Conservation (phyloP, 1,284 basidiomycete genomes). For the Volvariella volvacea region DNA sequence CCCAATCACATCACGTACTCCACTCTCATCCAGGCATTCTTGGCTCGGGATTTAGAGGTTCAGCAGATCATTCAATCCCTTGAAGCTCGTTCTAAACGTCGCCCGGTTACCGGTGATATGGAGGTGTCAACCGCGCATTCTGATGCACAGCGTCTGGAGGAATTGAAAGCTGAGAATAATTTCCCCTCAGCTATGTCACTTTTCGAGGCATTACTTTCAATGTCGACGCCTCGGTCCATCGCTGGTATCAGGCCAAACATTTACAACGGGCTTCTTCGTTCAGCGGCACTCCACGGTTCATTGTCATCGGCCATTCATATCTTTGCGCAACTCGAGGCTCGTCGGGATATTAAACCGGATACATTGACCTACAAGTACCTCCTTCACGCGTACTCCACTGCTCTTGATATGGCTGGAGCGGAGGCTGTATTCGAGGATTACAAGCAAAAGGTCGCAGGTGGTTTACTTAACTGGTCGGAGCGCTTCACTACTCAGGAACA, state of each 20-base stretch:
- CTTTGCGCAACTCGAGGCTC: constrained; percentile 60
- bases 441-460: constrained; percentile 29
- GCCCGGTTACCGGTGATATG: constrained; percentile 17
- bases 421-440: constrained; percentile 68
- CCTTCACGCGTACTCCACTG: constrained; percentile 52
- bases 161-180: constrained; percentile 59
- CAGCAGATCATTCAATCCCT: constrained; percentile 37
- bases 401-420: constrained; percentile 51
- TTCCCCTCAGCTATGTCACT: constrained; percentile 66
- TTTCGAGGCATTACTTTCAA: constrained; percentile 53
- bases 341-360: constrained; percentile 30
- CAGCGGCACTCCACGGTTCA: constrained; percentile 54
- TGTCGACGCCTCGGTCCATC: constrained; percentile 20
- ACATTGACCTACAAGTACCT: constrained; percentile 51
- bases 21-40: constrained; percentile 65
- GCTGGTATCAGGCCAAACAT: constrained; percentile 29
- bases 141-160: constrained; percentile 31
- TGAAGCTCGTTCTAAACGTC: constrained; percentile 35
- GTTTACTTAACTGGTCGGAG: constrained; percentile 24
- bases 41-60: constrained; percentile 70
- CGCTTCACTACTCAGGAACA: constrained; percentile 6
- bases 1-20: constrained; percentile 69
- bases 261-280: constrained; percentile 59
- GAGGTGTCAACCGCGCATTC: constrained; percentile 16
- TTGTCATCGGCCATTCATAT: constrained; percentile 63